Conservation (phyloP, 164 flowering plant genomes). For the Vitis labrusca region DNA sequence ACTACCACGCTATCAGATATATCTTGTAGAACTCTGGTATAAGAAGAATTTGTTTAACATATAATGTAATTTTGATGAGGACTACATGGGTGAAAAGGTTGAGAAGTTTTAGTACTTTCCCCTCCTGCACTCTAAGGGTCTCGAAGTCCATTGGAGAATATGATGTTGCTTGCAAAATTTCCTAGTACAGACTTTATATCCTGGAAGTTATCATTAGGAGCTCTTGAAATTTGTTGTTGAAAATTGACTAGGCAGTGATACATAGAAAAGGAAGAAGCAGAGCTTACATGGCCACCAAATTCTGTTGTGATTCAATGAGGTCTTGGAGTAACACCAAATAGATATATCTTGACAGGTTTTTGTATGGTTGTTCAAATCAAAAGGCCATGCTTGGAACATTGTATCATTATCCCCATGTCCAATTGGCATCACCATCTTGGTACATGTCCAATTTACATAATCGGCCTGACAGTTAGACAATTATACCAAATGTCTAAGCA, state of each 20-base stretch:
- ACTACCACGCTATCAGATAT: not conserved
- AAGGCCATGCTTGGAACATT: constrained; percentile 10
- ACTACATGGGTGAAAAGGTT: not conserved
- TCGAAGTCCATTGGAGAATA: constrained; percentile 16
- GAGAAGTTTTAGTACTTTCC: not conserved
- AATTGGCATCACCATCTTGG: constrained; percentile 9
- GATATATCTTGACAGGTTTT: not conserved
- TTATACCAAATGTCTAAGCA: not conserved
- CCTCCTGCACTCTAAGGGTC: constrained; percentile 19
- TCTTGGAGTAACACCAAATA: constrained; percentile 7
- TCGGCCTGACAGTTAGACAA: constrained; percentile 61
- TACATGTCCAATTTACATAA: constrained; percentile 55
- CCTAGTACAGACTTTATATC: constrained; percentile 9
- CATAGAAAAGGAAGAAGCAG: no score
- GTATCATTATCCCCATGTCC: constrained; percentile 4
- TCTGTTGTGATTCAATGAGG: not conserved
- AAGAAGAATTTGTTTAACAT: no score
- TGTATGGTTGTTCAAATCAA: not conserved
- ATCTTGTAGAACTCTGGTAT: not conserved
- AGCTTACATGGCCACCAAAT: constrained; percentile 17
- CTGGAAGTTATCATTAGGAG: not conserved
- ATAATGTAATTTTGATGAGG: not conserved
- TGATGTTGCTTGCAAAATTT: constrained; percentile 17
- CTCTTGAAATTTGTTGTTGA: no score
- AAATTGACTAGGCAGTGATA: no score